Percentiles rank a stretch among this genome's conserved stretches.
phyloP scores from a whole-genome alignment of 2,329 filamentous ascomycete genomes.

The Cercospora brassicicola region DNA sequence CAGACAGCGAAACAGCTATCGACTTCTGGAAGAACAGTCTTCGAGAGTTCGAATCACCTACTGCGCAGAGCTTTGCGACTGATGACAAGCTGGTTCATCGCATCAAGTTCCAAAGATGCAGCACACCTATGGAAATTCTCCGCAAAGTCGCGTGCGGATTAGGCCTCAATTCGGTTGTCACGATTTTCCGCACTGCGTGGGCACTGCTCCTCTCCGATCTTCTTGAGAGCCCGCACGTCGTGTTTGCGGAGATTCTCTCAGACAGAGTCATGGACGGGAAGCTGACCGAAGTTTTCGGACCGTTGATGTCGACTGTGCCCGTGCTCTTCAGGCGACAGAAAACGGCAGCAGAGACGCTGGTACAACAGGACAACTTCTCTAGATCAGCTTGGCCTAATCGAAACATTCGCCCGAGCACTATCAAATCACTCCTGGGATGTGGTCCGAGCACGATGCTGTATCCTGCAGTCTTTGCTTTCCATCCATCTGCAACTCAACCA shows the following conservation, averaged over 20 bases:
- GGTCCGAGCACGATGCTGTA: constrained; percentile 11
- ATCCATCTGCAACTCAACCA: constrained; percentile 4
- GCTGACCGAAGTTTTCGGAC: constrained; percentile 15
- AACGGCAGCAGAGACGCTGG: constrained; percentile 10
- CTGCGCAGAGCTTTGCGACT: constrained; percentile 7
- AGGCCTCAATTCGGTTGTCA: constrained; percentile 16
- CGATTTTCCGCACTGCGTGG: constrained; percentile 18
- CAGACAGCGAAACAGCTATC: constrained; percentile 5
- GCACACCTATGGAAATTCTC: constrained; percentile 3
- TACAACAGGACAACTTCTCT: constrained; percentile 17
- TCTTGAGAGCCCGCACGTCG: constrained; percentile 17
- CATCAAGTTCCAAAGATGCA: constrained; percentile 14
- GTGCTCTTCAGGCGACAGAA: constrained; percentile 5
- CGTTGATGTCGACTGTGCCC: constrained; percentile 20
- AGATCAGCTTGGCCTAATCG: constrained; percentile 15
- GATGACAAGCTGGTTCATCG: constrained; percentile 12
- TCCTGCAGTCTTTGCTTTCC: constrained; percentile 22
- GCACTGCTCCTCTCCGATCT: constrained; percentile 17
- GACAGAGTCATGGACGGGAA: constrained; percentile 18
- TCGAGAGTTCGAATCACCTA: constrained; percentile 11
- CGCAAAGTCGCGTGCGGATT: constrained; percentile 8
- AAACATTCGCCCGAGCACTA: constrained; percentile 19
- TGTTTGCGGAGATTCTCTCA: constrained; percentile 20
- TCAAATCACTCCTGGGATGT: constrained; percentile 11
- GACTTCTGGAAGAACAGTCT: constrained; percentile 19